phyloP scores from a whole-genome alignment of 2,329 filamentous ascomycete species.

The Fusarium sp. region DNA sequence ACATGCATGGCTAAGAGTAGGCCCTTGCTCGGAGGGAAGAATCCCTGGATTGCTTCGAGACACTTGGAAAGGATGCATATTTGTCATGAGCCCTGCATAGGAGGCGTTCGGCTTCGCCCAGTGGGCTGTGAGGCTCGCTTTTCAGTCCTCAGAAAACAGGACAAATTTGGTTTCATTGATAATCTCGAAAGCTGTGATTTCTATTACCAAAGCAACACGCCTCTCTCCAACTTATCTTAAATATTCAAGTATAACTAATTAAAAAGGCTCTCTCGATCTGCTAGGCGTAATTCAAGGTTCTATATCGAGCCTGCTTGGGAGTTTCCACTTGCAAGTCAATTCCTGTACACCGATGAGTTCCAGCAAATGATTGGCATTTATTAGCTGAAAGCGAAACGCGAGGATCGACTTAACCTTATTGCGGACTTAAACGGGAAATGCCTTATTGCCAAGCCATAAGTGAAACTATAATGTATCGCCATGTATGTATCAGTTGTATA shows the following conservation, averaged over 20 bases:
- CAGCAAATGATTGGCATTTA: not conserved
- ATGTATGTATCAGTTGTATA: slow-evolving; percentile 18
- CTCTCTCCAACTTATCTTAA: too few species aligned
- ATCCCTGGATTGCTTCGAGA: not conserved
- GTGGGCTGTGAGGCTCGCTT: not conserved
- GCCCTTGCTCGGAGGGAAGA: not conserved
- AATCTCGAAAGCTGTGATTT: too few species aligned
- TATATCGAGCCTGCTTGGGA: slow-evolving; percentile 1
- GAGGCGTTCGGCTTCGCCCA: not conserved
- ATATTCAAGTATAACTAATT: not conserved
- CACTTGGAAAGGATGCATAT: not conserved
- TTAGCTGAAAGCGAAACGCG: slow-evolving; percentile 6
- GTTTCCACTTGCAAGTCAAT: slow-evolving; percentile 2
- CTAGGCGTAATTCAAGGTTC: not conserved
- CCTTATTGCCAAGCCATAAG: not conserved
- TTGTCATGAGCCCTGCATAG: not conserved
- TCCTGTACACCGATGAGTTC: slow-evolving; percentile 1
- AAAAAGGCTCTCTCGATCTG: not conserved
- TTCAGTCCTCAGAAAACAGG: too few species aligned
- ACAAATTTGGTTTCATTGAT: not conserved
- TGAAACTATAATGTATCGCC: slow-evolving; percentile 6
- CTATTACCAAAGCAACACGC: too few species aligned
- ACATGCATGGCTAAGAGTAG: not conserved
- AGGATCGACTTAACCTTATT: slow-evolving; percentile 1
- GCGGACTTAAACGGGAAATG: slow-evolving; percentile 12